These are phyloP conservation scores for Verbena officinalis DNA, from an alignment of 257 asterid species.

Conservation along the genomic window DNA sequence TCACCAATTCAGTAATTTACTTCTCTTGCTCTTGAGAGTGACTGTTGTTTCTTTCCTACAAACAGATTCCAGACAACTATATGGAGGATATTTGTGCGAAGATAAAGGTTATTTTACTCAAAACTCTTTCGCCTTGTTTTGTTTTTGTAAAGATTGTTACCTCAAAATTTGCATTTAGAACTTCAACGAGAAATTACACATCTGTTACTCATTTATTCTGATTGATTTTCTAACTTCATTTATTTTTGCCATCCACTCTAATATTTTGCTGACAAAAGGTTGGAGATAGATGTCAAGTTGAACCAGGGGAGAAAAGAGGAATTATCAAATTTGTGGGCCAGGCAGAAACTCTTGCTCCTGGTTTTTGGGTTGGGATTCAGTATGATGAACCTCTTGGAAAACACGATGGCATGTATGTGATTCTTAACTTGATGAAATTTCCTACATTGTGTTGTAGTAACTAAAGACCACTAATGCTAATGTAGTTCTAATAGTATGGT, in stretches of 20 bases:
- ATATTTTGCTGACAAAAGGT: constrained; percentile 43
- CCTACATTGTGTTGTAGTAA: background rate
- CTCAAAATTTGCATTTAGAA: constrained; percentile 6
- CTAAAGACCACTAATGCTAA: background rate
- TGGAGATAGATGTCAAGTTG: constrained; percentile 94
- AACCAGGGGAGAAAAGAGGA: constrained; percentile 92
- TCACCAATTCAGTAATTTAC: background rate
- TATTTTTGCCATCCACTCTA: constrained; percentile 17
- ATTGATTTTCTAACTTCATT: constrained; percentile 17
- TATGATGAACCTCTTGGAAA: constrained; percentile 94
- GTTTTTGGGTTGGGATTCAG: constrained; percentile 93
- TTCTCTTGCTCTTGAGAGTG: constrained; percentile 4
- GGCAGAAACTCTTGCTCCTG: constrained; percentile 87
- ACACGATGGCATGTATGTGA: constrained; percentile 89
- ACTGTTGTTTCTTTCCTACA: constrained; percentile 24
- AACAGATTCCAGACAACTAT: constrained; percentile 70
- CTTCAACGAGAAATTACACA: constrained; percentile 4
- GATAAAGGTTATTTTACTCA: constrained; percentile 59
- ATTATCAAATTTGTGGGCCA: constrained; percentile 76
- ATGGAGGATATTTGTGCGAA: constrained; percentile 77
- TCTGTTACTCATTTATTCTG: constrained; percentile 5
- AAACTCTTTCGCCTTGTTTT: constrained; percentile 8
- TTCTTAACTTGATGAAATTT: constrained; percentile 21
- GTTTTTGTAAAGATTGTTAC: background rate
- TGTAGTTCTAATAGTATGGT: background rate